These are phyloP conservation scores for Aspergillus tanneri DNA, from an alignment of 2,329 filamentous ascomycete species.

Conservation along the genomic window DNA sequence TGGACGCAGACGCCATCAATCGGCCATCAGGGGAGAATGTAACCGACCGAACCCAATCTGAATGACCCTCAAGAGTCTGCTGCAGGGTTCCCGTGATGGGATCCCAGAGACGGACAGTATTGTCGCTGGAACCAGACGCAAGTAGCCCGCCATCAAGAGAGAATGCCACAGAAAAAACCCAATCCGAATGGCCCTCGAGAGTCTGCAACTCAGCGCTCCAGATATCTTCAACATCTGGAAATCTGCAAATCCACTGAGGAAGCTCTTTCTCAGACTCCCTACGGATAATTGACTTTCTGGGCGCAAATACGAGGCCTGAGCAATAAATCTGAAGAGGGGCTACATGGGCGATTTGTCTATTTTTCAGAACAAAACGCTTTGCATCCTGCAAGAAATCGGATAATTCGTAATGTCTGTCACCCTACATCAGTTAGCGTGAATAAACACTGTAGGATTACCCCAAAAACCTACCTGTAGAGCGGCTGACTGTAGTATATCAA, in stretches of 20 bases:
- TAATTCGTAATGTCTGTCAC: constrained; percentile 7
- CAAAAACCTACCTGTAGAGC: constrained; percentile 1
- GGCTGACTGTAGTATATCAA: constrained; percentile 6
- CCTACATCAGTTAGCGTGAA: background rate
- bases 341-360: constrained; percentile 28
- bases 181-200: background rate
- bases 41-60: background rate
- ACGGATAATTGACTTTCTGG: background rate
- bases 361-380: constrained; percentile 30
- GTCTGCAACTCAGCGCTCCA: background rate
- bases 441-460: background rate
- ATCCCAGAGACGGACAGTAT: constrained; percentile 1
- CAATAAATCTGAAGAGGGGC: background rate
- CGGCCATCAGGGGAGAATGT: background rate
- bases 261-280: background rate
- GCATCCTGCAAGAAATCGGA: constrained; percentile 31
- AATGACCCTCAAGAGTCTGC: too few relatives aligned
- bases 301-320: background rate
- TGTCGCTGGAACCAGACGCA: constrained; percentile 2
- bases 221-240: background rate
- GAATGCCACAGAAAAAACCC: constrained; percentile 1
- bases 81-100: background rate
- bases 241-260: background rate
- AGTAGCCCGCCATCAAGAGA: constrained; percentile 2
- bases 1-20: too few relatives aligned